Percentiles rank a stretch among this genome's conserved stretches.
Evolutionary conservation across 2,329 filamentous ascomycete genomes (phyloP).

Genomic region (Hypoxylon sp.): DNA sequence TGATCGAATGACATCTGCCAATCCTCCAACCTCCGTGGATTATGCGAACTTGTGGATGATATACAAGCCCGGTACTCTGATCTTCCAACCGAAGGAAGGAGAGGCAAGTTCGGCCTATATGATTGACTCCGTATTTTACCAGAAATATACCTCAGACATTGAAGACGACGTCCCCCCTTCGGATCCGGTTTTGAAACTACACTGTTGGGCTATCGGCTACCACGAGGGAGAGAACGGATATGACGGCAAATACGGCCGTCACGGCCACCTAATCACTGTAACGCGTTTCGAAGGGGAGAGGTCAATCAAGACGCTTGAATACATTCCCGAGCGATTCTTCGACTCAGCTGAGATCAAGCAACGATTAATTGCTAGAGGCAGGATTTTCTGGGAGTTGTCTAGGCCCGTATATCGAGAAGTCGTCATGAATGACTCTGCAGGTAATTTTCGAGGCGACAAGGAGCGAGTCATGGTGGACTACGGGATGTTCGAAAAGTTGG

Average conservation of each 20-base stretch:
- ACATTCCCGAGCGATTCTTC: constrained; percentile 1
- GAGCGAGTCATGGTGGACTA: constrained; percentile 3
- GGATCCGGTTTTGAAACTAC: not conserved
- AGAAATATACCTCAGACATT: not conserved
- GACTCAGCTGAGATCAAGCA: not conserved
- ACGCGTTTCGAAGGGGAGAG: constrained; percentile 2
- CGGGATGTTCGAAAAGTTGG: not conserved
- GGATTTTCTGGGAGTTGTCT: constrained; percentile 1
- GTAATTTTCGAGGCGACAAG: not conserved
- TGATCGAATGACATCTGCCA: not conserved
- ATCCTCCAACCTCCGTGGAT: not conserved
- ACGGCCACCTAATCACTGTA: not conserved
- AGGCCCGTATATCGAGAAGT: not conserved
- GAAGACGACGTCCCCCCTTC: not conserved
- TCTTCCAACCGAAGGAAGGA: not conserved
- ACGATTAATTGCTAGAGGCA: not conserved
- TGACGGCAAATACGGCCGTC: not conserved
- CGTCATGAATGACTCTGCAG: not conserved
- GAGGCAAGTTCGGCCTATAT: not conserved
- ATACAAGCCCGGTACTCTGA: not conserved
- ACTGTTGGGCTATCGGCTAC: not conserved
- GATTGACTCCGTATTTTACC: not conserved
- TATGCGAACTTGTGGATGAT: not conserved
- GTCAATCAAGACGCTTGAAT: not conserved
- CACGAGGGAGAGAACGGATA: not conserved